Conservation (phyloP, 495 filamentous ascomycete species). For the Aspergillus ellipticus region DNA sequence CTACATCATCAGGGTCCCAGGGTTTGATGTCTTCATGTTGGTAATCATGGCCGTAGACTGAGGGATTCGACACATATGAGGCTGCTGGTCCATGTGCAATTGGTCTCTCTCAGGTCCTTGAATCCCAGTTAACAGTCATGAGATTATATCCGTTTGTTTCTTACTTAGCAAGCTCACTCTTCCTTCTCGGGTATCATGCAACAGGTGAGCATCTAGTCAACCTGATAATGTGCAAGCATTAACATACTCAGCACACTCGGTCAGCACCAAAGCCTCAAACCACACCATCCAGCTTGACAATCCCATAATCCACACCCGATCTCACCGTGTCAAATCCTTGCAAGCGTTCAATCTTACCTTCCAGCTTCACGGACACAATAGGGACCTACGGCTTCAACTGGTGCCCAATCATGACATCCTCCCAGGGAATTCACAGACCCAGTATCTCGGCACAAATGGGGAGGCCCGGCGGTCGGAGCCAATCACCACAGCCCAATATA, state of each 20-base stretch:
- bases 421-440: conserved; percentile 1
- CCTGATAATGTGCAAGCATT: no score
- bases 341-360: conserved; percentile 6
- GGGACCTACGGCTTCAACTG: neutral
- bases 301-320: conserved; percentile 5
- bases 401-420: conserved; percentile 14
- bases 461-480: neutral
- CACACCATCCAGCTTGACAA: neutral
- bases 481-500: neutral
- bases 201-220: no score
- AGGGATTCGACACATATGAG: no score
- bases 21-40: no score
- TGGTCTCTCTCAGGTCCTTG: neutral
- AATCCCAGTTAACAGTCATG: neutral
- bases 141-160: neutral
- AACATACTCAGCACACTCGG: no score
- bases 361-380: neutral
- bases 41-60: no score
- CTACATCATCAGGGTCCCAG: no score
- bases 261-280: neutral
- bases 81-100: neutral
- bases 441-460: conserved; percentile 3
- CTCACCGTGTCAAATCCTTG: neutral
- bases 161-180: conserved; percentile 9
- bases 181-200: no score